Base-by-base conservation (phyloP, 345 rosid species). In the Cardamine chenopodiifolia region DNA sequence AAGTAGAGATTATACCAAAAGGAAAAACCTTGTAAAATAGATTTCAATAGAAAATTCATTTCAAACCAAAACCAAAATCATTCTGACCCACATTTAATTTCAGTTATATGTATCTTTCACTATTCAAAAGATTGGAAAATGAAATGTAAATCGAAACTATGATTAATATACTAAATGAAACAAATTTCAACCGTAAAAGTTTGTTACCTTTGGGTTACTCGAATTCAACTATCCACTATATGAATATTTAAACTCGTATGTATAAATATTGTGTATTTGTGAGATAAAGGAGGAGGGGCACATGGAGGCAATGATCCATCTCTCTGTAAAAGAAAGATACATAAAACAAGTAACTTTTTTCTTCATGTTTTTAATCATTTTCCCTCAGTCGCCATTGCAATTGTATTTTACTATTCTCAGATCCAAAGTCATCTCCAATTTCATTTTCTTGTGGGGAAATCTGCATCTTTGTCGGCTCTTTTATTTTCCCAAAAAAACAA, bases 401-500 rank as follows among this genome's bases (percentile, higher is more conserved):
- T 19, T 68, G 29, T 54, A 54, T 3, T 25, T 22, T 60, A 15
- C 34, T 34, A 55, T 45, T 20, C 72, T 65, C 69, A 62, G 83
- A 80, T 83, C 90, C 90, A 81, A 78, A 70, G 71, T 37, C 5
- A 56, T 53, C 71, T 32, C 40, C 23, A 19, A 8, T 34, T 57
- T 70, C 72, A 48, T 29, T 70, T 72, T 40, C 45, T 47, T 56
- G 15, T 54, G 29, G 48, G 44, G 29, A 66, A 34, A 47, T 49
- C 61, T 39, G 22, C 47, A 13, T 3, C n/a, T 34, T 76, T 63
- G 59, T 77, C 50, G 9, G 12, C 50, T 69, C 68, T 44, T 70
- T 61, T 59, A 3, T 17, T 29, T 48, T 50, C 76, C 68, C 76
- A 11, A 71, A 49, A 57, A 69, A 58, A 74, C 79, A 75, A 75